These are phyloP conservation scores for Pseudogymnoascus pannorum DNA, from an alignment of 2,329 filamentous ascomycete genomes.

Conservation along the genomic window DNA sequence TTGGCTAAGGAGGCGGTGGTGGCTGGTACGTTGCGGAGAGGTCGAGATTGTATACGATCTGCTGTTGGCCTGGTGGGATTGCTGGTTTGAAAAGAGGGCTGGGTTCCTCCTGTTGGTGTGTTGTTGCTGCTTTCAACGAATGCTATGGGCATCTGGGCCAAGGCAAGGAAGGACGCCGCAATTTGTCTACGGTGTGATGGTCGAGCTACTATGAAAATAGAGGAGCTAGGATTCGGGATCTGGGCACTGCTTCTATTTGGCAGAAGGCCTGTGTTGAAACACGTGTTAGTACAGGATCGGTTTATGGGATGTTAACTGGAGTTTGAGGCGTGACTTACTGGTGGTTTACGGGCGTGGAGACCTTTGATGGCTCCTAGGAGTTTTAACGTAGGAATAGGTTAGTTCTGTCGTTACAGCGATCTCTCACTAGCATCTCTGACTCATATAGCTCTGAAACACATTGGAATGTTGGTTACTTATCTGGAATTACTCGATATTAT, in stretches of 20 bases:
- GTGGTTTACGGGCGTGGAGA: neutral
- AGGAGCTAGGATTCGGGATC: no score
- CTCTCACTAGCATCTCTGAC: neutral
- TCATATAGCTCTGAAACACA: neutral
- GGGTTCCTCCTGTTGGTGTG: neutral
- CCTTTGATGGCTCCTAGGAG: neutral
- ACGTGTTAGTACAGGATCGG: neutral
- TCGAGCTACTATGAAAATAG: no score
- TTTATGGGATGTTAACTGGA: neutral
- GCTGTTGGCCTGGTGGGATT: neutral
- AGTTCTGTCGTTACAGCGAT: no score
- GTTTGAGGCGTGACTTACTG: neutral
- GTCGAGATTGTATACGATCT: neutral
- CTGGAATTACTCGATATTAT: neutral
- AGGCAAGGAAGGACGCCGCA: neutral
- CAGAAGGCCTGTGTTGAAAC: neutral
- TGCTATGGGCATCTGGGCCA: no score
- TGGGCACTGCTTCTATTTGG: neutral
- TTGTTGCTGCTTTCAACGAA: neutral
- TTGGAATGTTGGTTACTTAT: neutral
- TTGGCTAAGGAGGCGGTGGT: neutral
- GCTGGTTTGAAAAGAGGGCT: neutral
- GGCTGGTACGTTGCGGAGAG: neutral
- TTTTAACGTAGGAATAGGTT: no score
- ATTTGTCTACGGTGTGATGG: neutral